Conservation (phyloP, 2,329 filamentous ascomycete species). For the Nemania bipapillata region DNA sequence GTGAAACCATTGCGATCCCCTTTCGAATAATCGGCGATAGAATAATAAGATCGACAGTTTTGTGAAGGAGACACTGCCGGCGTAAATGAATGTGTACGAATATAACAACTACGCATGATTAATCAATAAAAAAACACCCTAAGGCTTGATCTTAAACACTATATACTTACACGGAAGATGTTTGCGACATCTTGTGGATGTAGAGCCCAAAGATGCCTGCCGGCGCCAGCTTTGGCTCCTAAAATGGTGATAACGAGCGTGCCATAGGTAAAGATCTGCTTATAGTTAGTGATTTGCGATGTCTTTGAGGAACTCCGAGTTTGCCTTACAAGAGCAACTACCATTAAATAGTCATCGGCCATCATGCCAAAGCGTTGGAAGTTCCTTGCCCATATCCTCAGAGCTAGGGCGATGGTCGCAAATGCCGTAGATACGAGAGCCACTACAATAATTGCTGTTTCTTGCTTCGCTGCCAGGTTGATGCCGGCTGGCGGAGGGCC, state of each 20-base stretch:
- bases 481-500: constrained; percentile 39
- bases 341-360: constrained; percentile 44
- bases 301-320: neutral
- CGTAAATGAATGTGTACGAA: constrained; percentile 50
- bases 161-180: constrained; percentile 40
- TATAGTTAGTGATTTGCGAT: constrained; percentile 7
- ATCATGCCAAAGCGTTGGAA: constrained; percentile 42
- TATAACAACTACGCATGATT: constrained; percentile 45
- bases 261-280: constrained; percentile 39
- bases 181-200: constrained; percentile 32
- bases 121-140: constrained; percentile 8
- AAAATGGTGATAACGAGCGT: constrained; percentile 41
- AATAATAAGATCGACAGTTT: constrained; percentile 51
- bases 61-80: constrained; percentile 47
- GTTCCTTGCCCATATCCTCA: constrained; percentile 42
- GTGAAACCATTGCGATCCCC: constrained; percentile 44
- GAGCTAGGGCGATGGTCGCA: constrained; percentile 36
- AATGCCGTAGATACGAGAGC: constrained; percentile 40
- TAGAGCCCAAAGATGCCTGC: constrained; percentile 42
- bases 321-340: constrained; percentile 43
- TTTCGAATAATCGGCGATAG: constrained; percentile 50
- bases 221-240: constrained; percentile 42
- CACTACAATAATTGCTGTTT: constrained; percentile 39
- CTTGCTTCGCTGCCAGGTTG: constrained; percentile 36
- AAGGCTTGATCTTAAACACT: neutral